Evolutionary conservation across 192 early-diverging fungal genomes (phyloP).

Genomic region (Coemansia pectinata): DNA sequence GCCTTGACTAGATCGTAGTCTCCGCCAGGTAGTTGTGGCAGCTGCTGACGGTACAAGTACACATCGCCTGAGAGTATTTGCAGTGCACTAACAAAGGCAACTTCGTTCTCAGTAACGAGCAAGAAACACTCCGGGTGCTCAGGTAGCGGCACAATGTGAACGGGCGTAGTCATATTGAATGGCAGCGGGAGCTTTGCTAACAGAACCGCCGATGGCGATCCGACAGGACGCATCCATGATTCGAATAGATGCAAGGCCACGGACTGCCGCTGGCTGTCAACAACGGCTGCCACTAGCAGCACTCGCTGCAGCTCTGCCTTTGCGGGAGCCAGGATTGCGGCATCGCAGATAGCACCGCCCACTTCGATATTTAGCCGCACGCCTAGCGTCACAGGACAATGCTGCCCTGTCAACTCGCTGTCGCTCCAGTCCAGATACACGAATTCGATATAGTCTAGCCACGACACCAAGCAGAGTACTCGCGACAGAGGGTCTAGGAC

Average conservation of each 20-base stretch:
- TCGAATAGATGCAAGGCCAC: constrained; percentile 34
- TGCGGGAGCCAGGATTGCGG: constrained; percentile 23
- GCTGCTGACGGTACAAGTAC: constrained; percentile 18
- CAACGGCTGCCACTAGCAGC: constrained; percentile 30
- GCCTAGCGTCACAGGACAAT: neutral
- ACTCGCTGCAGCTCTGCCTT: constrained; percentile 25
- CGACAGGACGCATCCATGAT: constrained; percentile 15
- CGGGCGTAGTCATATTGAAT: constrained; percentile 18
- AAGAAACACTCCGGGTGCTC: constrained; percentile 35
- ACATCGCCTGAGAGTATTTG: constrained; percentile 51
- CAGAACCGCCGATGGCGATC: neutral
- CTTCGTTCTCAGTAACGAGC: constrained; percentile 17
- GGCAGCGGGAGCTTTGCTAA: constrained; percentile 43
- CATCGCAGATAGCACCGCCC: constrained; percentile 35
- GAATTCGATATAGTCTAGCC: constrained; percentile 34
- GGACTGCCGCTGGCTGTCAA: constrained; percentile 15
- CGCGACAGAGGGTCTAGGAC: constrained; percentile 27
- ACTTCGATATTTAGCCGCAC: constrained; percentile 1
- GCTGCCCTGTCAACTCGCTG: neutral
- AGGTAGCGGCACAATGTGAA: constrained; percentile 35
- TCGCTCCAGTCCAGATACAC: constrained; percentile 12
- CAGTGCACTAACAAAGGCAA: constrained; percentile 26
- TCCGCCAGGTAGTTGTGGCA: constrained; percentile 6
- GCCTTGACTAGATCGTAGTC: constrained; percentile 14
- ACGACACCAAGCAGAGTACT: constrained; percentile 28